Evolutionary conservation across 305 asterid species (phyloP), one percentile per base, ranked within the genome.

Genomic region (Fraxinus albicans): DNA sequence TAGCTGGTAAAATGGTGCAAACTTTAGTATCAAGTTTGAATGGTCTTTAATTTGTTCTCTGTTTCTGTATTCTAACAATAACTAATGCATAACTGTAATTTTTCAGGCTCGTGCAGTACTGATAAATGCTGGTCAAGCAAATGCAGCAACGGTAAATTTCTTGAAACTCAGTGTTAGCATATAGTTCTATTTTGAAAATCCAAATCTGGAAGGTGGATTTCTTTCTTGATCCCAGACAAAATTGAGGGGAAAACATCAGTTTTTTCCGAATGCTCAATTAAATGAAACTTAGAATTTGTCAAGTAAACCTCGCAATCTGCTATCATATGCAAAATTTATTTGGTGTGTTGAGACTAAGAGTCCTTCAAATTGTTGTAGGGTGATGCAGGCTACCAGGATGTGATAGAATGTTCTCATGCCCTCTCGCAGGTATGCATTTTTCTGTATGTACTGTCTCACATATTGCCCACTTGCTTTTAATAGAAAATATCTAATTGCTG

Each of bases 111-210:
- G 99, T 86, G 99, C 98, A 8, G 90, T 96, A 79, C 87, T 96
- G 81, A 95, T 96, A 89, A 94, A 96, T 90, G 99, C 99, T 83
- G 99, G 99, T 78, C 99, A 96, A 90, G 99, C 99, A 78, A 96
- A 96, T 91, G 99, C 99, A 12, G 98, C 98, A 27, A 96, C 98
- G 83, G 99, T 93, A 90, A 90, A 83, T 87, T 78, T 79, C 82
- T 82, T 78, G 72, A 50, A 58, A 21, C 50, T 83, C 65, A 40
- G 8, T 67, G 40, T 83, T 81, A 74, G 83, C 83, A 40, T 27
- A 27, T 83, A 38, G 12, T 83, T 55, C 63, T 81, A 65, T 76
- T 65, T 44, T 44, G 36, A 9, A 50, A 53, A 60, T 55, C 44
- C n/a, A 65, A 65, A 65, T 21, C 34, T 65, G 69, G 40, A 69